Percentiles rank a stretch among this genome's conserved stretches.
Evolutionary conservation across 2,329 filamentous ascomycete genomes (phyloP).

Genomic region (Colletotrichum truncatum): DNA sequence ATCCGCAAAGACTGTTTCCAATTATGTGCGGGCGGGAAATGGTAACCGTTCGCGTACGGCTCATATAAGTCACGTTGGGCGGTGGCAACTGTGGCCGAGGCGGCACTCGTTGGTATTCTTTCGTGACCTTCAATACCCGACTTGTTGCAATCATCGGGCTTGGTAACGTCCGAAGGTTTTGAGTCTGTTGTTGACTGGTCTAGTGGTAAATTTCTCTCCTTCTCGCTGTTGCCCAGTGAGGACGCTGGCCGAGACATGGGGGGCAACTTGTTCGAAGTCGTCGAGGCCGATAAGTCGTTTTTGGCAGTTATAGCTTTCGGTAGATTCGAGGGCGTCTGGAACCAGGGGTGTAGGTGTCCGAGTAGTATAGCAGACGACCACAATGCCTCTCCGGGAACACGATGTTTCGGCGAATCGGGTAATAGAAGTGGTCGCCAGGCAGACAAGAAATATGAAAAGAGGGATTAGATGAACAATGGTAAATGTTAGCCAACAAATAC

Average conservation of each 20-base stretch:
- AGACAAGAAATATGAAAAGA: too few relatives aligned
- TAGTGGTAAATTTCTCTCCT: conserved; percentile 2
- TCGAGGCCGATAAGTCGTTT: too few relatives aligned
- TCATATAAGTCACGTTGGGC: conserved; percentile 22
- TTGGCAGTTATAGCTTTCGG: too few relatives aligned
- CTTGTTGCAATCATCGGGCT: neutral
- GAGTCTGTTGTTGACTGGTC: conserved; percentile 10
- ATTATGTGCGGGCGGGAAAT: conserved; percentile 70
- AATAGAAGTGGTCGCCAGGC: neutral
- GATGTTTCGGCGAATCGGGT: neutral
- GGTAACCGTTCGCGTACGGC: conserved; percentile 65
- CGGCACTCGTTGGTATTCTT: conserved; percentile 19
- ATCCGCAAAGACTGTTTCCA: conserved; percentile 67
- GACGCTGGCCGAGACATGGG: conserved; percentile 11
- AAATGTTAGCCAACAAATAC: too few relatives aligned
- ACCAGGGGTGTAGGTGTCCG: too few relatives aligned
- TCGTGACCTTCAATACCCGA: neutral
- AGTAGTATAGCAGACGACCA: too few relatives aligned
- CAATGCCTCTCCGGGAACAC: too few relatives aligned
- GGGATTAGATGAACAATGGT: too few relatives aligned
- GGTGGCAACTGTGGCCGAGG: conserved; percentile 11
- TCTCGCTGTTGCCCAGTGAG: conserved; percentile 4
- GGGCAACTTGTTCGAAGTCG: neutral
- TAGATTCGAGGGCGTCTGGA: too few relatives aligned
- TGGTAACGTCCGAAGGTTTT: conserved; percentile 2